Conservation (phyloP, 495 filamentous ascomycete species). For the Lasiosphaeriaceae sp. region DNA sequence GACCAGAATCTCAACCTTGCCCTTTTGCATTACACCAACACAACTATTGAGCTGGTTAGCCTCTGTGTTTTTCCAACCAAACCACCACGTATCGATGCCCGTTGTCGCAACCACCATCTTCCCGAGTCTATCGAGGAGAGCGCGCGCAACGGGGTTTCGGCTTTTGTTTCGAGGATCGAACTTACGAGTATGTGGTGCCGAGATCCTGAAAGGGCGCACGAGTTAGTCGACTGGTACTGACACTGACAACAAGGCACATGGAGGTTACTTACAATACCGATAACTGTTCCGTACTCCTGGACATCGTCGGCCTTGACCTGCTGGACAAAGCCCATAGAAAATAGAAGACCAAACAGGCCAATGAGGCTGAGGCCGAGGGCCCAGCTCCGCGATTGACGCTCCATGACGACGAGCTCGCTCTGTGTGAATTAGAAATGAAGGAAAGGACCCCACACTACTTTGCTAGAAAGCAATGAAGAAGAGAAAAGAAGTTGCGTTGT, state of each 20-base stretch:
- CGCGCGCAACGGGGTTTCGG: background rate
- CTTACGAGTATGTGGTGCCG: constrained; percentile 93
- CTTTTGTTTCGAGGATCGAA: background rate
- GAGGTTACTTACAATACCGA: constrained; percentile 69
- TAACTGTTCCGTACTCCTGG: constrained; percentile 83
- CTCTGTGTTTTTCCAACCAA: background rate
- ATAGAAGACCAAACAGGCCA: constrained; percentile 71
- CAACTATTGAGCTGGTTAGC: constrained; percentile 36
- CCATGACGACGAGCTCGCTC: constrained; percentile 38
- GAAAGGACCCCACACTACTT: constrained; percentile 2
- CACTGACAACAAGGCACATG: background rate
- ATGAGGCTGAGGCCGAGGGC: constrained; percentile 42
- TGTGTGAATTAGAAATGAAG: constrained; percentile 12
- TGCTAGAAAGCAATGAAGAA: background rate
- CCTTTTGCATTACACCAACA: constrained; percentile 98
- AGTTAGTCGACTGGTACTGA: constrained; percentile 15
- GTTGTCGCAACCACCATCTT: no score
- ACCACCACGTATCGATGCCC: background rate
- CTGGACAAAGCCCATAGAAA: constrained; percentile 66
- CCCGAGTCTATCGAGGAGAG: no score
- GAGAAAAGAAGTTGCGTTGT: constrained; percentile 5
- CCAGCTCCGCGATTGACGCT: constrained; percentile 49
- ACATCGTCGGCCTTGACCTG: constrained; percentile 69
- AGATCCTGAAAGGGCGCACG: constrained; percentile 57
- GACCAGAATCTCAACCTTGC: constrained; percentile 95